Conservation (phyloP, 2,329 filamentous ascomycete genomes). For the Penicillium olsonii region DNA sequence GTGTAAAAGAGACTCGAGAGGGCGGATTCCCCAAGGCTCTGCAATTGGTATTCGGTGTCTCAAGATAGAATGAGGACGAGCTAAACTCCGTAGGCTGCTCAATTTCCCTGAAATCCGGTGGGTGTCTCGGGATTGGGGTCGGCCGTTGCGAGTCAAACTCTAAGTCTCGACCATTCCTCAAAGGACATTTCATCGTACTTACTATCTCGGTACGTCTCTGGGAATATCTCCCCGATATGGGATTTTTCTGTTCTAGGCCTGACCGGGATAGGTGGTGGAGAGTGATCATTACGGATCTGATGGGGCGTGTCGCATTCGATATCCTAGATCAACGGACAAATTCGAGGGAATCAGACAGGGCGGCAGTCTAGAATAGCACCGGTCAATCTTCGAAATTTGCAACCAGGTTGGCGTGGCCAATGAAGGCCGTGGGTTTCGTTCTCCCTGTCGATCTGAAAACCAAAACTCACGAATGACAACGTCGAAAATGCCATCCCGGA, state of each 20-base stretch:
- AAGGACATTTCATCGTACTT: neutral
- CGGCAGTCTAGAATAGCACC: slow-evolving; percentile 15
- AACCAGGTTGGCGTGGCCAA: slow-evolving; percentile 11
- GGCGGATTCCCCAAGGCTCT: neutral
- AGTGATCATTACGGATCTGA: neutral
- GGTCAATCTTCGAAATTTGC: slow-evolving; percentile 4
- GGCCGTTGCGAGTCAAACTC: slow-evolving; percentile 7
- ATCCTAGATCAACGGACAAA: slow-evolving; percentile 25
- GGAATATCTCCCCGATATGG: neutral
- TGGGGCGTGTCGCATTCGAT: slow-evolving; percentile 8
- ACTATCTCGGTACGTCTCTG: neutral
- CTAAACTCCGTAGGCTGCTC: neutral
- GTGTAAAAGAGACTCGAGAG: neutral
- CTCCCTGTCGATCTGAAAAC: slow-evolving; percentile 9
- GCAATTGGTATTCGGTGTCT: neutral
- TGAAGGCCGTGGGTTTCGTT: neutral
- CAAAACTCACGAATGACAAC: slow-evolving; percentile 5
- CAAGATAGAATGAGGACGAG: slow-evolving; percentile 2
- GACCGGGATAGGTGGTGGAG: neutral
- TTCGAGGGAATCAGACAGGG: slow-evolving; percentile 17
- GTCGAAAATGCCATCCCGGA: slow-evolving; percentile 6
- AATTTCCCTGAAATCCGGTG: slow-evolving; percentile 3
- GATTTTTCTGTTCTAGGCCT: slow-evolving; percentile 1
- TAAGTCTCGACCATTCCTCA: no score
- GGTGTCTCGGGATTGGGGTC: slow-evolving; percentile 10